Evolutionary conservation across 208 protist genomes (phyloP).

Genomic region (Leishmania major): DNA sequence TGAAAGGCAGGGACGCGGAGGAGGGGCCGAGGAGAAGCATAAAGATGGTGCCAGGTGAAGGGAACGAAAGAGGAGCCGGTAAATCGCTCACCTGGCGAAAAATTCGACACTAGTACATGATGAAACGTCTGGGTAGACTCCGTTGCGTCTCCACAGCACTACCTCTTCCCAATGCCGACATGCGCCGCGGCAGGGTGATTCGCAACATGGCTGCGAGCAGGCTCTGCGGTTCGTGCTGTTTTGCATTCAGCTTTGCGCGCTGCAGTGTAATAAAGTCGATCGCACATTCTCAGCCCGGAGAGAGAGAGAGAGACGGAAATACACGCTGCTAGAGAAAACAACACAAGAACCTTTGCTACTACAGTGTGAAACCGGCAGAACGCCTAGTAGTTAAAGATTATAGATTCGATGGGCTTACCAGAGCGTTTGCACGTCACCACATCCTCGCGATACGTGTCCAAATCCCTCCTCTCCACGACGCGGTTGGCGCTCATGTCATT

Average conservation of each 20-base stretch:
- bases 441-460: conserved; percentile 81
- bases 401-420: conserved; percentile 55
- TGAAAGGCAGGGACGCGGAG: neutral
- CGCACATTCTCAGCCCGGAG: neutral
- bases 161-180: too few relatives aligned
- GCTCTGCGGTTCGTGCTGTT: too few relatives aligned
- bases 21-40: too few relatives aligned
- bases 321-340: neutral
- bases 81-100: too few relatives aligned
- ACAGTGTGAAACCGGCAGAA: neutral
- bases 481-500: conserved; percentile 65
- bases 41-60: too few relatives aligned
- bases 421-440: conserved; percentile 54
- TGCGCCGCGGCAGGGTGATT: too few relatives aligned
- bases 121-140: too few relatives aligned
- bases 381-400: conserved; percentile 89
- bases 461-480: conserved; percentile 51
- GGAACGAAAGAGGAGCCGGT: too few relatives aligned
- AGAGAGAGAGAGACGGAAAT: neutral
- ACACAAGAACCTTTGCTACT: neutral
- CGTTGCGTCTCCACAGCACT: too few relatives aligned
- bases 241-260: too few relatives aligned
- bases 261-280: neutral
- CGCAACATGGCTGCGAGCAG: too few relatives aligned
- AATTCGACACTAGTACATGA: too few relatives aligned